A percentile compares a stretch with the other conserved stretches of the same genome.
phyloP scores from a whole-genome alignment of 1,139 yeast genomes.

The Kodamaea anthophila region DNA sequence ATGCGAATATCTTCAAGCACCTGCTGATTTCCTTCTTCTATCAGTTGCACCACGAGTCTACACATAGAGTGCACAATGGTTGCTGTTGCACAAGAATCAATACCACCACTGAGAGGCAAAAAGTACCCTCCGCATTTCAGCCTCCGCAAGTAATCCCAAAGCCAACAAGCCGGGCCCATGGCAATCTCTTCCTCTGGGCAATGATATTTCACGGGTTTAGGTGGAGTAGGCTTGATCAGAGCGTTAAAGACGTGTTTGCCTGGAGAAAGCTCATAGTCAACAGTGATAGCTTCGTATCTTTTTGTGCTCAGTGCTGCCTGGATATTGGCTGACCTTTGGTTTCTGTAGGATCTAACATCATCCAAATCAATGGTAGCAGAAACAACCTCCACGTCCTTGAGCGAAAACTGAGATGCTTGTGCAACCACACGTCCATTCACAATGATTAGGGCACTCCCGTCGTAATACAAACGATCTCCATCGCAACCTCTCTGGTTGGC shows the following conservation, averaged over 20 bases:
- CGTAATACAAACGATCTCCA: constrained; percentile 94
- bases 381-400: constrained; percentile 87
- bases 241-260: constrained; percentile 54
- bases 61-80: constrained; percentile 94
- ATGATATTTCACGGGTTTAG: constrained; percentile 54
- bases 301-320: constrained; percentile 56
- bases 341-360: constrained; percentile 80
- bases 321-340: constrained; percentile 68
- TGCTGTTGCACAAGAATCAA: constrained; percentile 96
- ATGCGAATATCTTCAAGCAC: constrained; percentile 70
- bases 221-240: constrained; percentile 52
- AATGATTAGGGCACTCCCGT: constrained; percentile 92
- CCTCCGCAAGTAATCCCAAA: constrained; percentile 95
- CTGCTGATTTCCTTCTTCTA: constrained; percentile 48
- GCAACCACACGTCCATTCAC: constrained; percentile 89
- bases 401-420: constrained; percentile 85
- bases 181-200: constrained; percentile 94
- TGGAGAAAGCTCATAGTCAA: constrained; percentile 60
- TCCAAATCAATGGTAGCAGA: constrained; percentile 91
- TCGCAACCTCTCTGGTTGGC: constrained; percentile 97
- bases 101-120: constrained; percentile 93
- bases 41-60: constrained; percentile 65
- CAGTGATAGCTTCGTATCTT: constrained; percentile 52
- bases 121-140: constrained; percentile 88
- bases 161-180: constrained; percentile 97